phyloP scores from a whole-genome alignment of 2,329 filamentous ascomycete genomes.

The Fusarium subtropicale region DNA sequence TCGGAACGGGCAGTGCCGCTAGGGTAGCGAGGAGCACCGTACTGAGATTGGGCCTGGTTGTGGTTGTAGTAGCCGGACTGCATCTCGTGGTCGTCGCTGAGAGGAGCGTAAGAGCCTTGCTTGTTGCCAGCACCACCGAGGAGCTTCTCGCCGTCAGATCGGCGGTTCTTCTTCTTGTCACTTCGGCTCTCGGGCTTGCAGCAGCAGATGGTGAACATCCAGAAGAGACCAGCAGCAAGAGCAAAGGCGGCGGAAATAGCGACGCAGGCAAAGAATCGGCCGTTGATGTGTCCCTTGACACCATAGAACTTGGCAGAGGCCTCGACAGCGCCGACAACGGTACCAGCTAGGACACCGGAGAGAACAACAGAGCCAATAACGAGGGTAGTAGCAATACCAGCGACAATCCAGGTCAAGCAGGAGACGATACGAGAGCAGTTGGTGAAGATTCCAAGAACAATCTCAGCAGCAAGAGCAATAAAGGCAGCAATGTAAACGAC shows the following conservation, averaged over 20 bases:
- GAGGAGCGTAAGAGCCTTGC: slow-evolving; percentile 53
- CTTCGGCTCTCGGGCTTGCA: slow-evolving; percentile 60
- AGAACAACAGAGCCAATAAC: slow-evolving; percentile 75
- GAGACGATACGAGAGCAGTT: slow-evolving; percentile 85
- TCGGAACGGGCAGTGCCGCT: slow-evolving; percentile 59
- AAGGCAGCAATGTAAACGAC: slow-evolving; percentile 82
- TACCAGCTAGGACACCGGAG: slow-evolving; percentile 77
- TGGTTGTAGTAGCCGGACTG: slow-evolving; percentile 54
- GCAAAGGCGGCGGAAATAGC: slow-evolving; percentile 87
- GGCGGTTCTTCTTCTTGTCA: slow-evolving; percentile 51
- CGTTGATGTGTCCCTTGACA: slow-evolving; percentile 74
- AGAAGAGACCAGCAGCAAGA: slow-evolving; percentile 83
- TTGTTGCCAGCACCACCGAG: slow-evolving; percentile 54
- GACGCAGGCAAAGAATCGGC: slow-evolving; percentile 74
- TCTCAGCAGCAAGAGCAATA: slow-evolving; percentile 74
- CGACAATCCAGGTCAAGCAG: slow-evolving; percentile 83
- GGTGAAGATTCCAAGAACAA: slow-evolving; percentile 83
- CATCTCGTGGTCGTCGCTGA: slow-evolving; percentile 53
- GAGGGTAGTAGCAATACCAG: slow-evolving; percentile 67
- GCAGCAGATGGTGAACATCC: slow-evolving; percentile 91
- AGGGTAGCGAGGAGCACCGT: slow-evolving; percentile 55
- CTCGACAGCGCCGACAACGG: slow-evolving; percentile 68
- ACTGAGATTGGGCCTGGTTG: slow-evolving; percentile 47
- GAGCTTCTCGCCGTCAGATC: slow-evolving; percentile 63
- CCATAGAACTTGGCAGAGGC: slow-evolving; percentile 76